Evolutionary conservation across 2,329 filamentous ascomycete species (phyloP), one percentile per base, ranked within the genome.

Genomic region (Fusarium temperatum): DNA sequence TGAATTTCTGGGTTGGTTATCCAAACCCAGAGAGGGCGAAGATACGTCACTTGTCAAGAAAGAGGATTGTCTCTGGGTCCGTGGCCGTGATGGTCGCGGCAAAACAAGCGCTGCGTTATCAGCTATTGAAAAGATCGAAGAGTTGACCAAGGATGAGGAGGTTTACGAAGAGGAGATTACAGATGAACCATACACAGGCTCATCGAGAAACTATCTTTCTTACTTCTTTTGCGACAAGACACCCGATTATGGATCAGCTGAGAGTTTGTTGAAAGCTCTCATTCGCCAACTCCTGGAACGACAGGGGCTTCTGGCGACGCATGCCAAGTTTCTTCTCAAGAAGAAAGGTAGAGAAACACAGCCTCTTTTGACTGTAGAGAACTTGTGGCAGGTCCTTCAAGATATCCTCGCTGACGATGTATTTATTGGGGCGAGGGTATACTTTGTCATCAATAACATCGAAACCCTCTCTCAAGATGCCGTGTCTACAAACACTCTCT

Each of bases 161-260:
- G 66, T 84, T 1, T 71, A 81, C 8, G 82, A 84, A 30, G 75
- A 72, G 3, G 67, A 77, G 8, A 70, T 77, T 9, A 58, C 75
- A 15, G 66, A 70, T 3, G 45, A 20, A 5, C 20, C 51, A 1
- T 30, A 42, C 8, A 26, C 35, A 6, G 74, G 71, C 6, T 68
- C 80, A 50, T 76, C 78, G 2, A 26, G 42, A 3, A 51, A 59
- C 12, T 64, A 84, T 5, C 73, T 84, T 9, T 82, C 82, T 0
- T 85, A 84, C 66, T 85, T 85, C 74, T 81, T 85, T 44, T 85
- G 84, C 56, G 83, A 84, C n/a, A 71, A 78, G 10, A 75, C 78
- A 0, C 53, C 76, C 3, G 83, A 85, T n/a, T 83, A 81, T 35
- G 81, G 76, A 14, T 82, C 82, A 2, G 82, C 84, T 2, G 84